phyloP scores from a whole-genome alignment of 345 rosid genomes.

The Pseudoturritis turrita region DNA sequence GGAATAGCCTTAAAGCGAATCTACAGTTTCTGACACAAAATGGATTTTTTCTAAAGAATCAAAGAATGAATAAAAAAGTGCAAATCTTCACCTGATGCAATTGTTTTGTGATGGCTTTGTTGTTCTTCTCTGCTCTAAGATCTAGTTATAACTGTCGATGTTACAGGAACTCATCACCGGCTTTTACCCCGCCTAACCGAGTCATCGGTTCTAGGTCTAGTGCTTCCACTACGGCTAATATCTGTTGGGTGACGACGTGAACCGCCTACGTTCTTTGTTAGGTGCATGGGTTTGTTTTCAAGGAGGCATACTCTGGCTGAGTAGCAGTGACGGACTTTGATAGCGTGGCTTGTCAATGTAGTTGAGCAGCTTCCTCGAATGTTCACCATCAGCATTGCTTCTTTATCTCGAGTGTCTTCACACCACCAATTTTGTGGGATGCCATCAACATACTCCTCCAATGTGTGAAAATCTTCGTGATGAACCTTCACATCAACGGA shows the following conservation, averaged over 20 bases:
- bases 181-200: constrained; percentile 22
- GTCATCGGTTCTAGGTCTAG: constrained; percentile 12
- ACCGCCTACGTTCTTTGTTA: constrained; percentile 34
- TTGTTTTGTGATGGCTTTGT: constrained; percentile 3
- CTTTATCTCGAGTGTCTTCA: constrained; percentile 89
- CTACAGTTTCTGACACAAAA: constrained; percentile 15
- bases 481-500: constrained; percentile 56
- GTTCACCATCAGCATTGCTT: constrained; percentile 51
- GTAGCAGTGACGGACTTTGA: constrained; percentile 65
- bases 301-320: constrained; percentile 43
- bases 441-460: constrained; percentile 83
- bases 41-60: constrained; percentile 19
- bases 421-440: constrained; percentile 90
- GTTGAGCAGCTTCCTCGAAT: constrained; percentile 61
- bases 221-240: constrained; percentile 21
- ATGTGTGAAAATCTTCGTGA: constrained; percentile 69
- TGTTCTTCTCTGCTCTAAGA: constrained; percentile 20
- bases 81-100: constrained; percentile 17
- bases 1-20: constrained; percentile 9
- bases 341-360: constrained; percentile 42
- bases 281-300: constrained; percentile 24
- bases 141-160: constrained; percentile 22
- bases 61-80: constrained; percentile 15
- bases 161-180: constrained; percentile 19
- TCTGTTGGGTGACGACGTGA: constrained; percentile 28